Percentiles rank a stretch among this genome's conserved stretches.
Conservation (phyloP, 805 yeast species). For the Monosporozyma yasuniensis region DNA sequence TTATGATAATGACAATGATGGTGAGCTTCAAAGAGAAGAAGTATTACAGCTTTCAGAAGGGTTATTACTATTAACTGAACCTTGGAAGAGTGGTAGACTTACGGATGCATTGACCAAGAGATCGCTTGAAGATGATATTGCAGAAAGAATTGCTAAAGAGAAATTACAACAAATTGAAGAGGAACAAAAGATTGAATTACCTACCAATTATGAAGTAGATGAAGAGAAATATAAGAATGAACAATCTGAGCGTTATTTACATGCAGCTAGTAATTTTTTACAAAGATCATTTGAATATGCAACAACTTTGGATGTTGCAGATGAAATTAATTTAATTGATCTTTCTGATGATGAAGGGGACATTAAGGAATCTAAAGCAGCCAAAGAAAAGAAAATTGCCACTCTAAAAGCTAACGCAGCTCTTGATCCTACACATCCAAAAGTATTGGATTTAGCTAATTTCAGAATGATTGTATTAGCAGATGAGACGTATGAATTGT, state of each 20-base stretch:
- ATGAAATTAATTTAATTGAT: constrained; percentile 34
- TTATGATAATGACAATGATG: constrained; percentile 53
- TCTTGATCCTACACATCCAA: constrained; percentile 70
- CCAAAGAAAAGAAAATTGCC: constrained; percentile 21
- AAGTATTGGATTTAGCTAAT: constrained; percentile 68
- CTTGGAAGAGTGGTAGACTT: constrained; percentile 67
- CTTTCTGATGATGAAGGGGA: constrained; percentile 34
- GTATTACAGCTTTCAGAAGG: constrained; percentile 85
- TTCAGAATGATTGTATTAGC: constrained; percentile 92
- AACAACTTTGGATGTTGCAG: constrained; percentile 48
- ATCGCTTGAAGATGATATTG: constrained; percentile 57
- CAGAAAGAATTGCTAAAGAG: constrained; percentile 44
- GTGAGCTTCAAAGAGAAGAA: constrained; percentile 64
- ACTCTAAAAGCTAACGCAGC: constrained; percentile 63
- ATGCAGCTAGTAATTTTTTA: constrained; percentile 80
- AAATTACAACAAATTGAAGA: constrained; percentile 25
- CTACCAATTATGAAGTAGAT: constrained; percentile 53
- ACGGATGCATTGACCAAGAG: constrained; percentile 58
- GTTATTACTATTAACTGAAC: constrained; percentile 67
- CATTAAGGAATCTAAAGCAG: constrained; percentile 10
- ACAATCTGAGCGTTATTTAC: constrained; percentile 71
- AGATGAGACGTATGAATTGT: constrained; percentile 83
- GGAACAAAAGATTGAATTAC: constrained; percentile 38
- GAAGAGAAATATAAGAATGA: constrained; percentile 50
- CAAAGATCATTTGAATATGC: constrained; percentile 88